phyloP scores from a whole-genome alignment of 2,329 filamentous ascomycete genomes.

The Hypocrella siamensis region DNA sequence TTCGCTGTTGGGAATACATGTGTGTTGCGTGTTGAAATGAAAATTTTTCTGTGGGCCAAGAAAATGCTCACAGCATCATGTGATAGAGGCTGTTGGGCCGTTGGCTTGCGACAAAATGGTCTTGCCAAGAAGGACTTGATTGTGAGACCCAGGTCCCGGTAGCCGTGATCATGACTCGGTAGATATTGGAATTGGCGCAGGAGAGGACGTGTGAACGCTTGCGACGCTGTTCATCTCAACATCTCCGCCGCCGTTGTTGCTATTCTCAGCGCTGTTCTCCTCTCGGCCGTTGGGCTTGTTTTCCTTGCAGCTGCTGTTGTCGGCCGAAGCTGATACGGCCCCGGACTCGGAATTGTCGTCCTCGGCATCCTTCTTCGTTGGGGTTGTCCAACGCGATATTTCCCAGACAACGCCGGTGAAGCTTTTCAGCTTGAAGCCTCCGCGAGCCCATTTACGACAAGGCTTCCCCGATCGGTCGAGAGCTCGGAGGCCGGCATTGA shows the following conservation, averaged over 20 bases:
- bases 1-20: no score
- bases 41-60: no score
- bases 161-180: slow-evolving; percentile 21
- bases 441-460: slow-evolving; percentile 80
- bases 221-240: slow-evolving; percentile 37
- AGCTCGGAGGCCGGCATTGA: slow-evolving; percentile 89
- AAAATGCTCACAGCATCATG: no score
- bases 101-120: neutral
- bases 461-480: slow-evolving; percentile 86
- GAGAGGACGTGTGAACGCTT: slow-evolving; percentile 36
- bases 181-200: slow-evolving; percentile 30
- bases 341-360: slow-evolving; percentile 29
- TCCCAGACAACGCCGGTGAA: slow-evolving; percentile 82
- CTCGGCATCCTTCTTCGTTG: slow-evolving; percentile 36
- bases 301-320: slow-evolving; percentile 43
- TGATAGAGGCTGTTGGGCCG: neutral
- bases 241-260: slow-evolving; percentile 27
- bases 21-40: no score
- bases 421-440: slow-evolving; percentile 71
- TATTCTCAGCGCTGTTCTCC: slow-evolving; percentile 30
- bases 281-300: slow-evolving; percentile 43
- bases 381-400: slow-evolving; percentile 68
- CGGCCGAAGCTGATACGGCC: slow-evolving; percentile 29
- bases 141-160: no score
- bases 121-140: no score